Evolutionary conservation across 2,329 filamentous ascomycete species (phyloP), one percentile per base, ranked within the genome.

Genomic region (Aspergillus sp.): DNA sequence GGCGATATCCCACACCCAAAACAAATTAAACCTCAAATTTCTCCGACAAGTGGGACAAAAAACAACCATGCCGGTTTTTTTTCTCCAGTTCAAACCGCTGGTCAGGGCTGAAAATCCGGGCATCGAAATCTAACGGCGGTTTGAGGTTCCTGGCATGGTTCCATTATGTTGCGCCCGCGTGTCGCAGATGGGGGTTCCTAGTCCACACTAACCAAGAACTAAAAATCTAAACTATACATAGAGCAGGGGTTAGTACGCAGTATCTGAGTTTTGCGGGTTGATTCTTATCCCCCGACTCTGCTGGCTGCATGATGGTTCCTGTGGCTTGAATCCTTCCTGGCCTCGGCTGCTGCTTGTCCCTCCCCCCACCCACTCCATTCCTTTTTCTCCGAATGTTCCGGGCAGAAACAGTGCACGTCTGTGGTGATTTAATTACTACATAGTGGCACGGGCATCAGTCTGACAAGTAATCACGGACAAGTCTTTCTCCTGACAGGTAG

Each of bases 131-230:
- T 41, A 55, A 15, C 39, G 53, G 53, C 19, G 53, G 53, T 55
- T 55, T 55, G 53, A 36, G 32, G 32, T 36, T 36, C 32, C 32
- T 36, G 10, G 32, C 1, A 55, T 44, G 13, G 25, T 50, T 25
- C 23, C 15, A 49, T 8, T 41, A 36, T 62, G 57, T 19, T 47
- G 54, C 54, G 54, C 23, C 50, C 54, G 32, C 42, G 32, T 36
- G 54, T 62, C 42, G 60, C 57, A 60, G 36, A 30, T 55, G 32
- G 17, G 39, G 39, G 8, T 27, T 25, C 53, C 42, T 54, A 32
- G 41, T 44, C 2, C 19, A 21, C 41, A 23, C 19, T 44, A 21
- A 21, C 8, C 32, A 36, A 32, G 30, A 30, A 36, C 32, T 36
- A 36, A 36, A 36, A 13, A 15, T 5, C 11, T 15, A 15, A 36